Conservation (phyloP, 257 asterid species). For the Solanum corneliomulleri region DNA sequence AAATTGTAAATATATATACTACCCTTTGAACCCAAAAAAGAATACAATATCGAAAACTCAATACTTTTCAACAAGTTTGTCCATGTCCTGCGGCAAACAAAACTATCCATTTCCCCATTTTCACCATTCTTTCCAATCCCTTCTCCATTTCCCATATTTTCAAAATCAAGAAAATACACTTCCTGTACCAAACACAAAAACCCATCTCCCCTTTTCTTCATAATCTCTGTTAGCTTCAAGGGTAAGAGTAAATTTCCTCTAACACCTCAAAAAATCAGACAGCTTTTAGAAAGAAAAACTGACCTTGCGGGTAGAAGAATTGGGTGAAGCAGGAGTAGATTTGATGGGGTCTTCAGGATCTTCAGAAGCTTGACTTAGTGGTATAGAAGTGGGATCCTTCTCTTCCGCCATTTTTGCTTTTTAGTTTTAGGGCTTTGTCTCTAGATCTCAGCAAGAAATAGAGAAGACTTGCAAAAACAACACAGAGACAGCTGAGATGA, state of each 20-base stretch:
- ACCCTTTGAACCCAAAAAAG: not conserved
- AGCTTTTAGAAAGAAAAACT: not conserved
- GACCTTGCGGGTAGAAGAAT: conserved; percentile 80
- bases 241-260: not conserved
- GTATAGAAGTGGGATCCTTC: conserved; percentile 74
- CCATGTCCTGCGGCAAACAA: not conserved
- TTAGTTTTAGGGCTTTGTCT: not conserved
- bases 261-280: not conserved
- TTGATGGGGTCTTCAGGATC: conserved; percentile 79
- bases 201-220: not conserved
- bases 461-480: not conserved
- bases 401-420: conserved; percentile 58
- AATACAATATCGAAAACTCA: not conserved
- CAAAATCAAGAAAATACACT: not conserved
- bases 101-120: not conserved
- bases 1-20: not conserved
- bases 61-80: not conserved
- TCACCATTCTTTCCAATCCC: not conserved
- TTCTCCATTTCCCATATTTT: not conserved
- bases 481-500: not conserved
- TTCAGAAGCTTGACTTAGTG: conserved; percentile 69
- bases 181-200: not conserved
- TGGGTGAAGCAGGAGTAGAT: conserved; percentile 51
- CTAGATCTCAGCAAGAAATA: not conserved
- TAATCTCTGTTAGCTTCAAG: not conserved